These are phyloP conservation scores for Tolypocladium sp. DNA, from an alignment of 2,329 filamentous ascomycete species.

Conservation along the genomic window DNA sequence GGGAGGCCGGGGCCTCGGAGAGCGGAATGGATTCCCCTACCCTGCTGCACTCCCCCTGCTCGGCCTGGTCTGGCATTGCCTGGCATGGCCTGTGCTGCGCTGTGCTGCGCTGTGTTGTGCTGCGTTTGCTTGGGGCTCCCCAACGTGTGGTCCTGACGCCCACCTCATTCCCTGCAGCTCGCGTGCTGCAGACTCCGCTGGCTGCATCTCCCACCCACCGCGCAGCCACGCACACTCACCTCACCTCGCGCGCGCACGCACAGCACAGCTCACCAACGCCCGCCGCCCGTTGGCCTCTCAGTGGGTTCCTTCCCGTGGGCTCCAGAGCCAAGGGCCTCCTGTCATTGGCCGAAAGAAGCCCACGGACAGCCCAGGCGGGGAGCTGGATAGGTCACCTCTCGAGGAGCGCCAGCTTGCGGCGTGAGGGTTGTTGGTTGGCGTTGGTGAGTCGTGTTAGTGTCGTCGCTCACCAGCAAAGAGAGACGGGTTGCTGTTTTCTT, in stretches of 20 bases:
- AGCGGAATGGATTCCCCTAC: neutral
- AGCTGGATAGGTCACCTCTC: neutral
- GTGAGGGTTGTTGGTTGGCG: neutral
- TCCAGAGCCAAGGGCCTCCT: neutral
- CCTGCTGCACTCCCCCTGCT: neutral
- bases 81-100: neutral
- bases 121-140: neutral
- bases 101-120: neutral
- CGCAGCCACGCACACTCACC: neutral
- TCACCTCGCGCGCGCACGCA: too few species aligned
- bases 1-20: conserved; percentile 1
- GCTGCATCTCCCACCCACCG: neutral
- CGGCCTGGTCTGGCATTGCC: too few species aligned
- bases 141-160: neutral
- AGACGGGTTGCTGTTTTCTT: neutral
- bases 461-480: neutral
- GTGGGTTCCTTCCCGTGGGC: neutral
- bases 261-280: neutral
- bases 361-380: neutral
- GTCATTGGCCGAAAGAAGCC: neutral
- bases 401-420: neutral
- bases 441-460: neutral
- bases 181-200: conserved; percentile 8
- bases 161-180: conserved; percentile 11
- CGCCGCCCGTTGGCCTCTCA: neutral